These are phyloP conservation scores for Lizanozyma gosingica DNA, from an alignment of 1,139 yeast species.

Conservation along the genomic window DNA sequence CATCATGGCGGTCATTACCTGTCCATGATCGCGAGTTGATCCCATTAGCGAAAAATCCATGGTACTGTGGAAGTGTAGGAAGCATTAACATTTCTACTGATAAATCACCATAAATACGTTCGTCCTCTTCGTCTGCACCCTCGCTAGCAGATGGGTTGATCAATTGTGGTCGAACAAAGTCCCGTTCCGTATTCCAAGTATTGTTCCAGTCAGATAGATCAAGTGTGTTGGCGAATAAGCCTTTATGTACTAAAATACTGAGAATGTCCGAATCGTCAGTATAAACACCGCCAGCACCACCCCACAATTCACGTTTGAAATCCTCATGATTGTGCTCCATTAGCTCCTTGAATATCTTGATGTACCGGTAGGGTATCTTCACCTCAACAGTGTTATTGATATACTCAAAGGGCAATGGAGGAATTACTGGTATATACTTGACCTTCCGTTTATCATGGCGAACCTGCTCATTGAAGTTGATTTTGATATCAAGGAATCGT, in stretches of 20 bases:
- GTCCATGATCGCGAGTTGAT: constrained; percentile 71
- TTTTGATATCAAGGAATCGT: constrained; percentile 16
- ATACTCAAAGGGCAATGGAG: constrained; percentile 42
- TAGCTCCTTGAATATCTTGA: constrained; percentile 18
- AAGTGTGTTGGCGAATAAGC: constrained; percentile 35
- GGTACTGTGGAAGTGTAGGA: constrained; percentile 56
- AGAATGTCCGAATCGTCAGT: constrained; percentile 90
- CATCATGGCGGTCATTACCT: constrained; percentile 46
- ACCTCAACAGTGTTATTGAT: constrained; percentile 57
- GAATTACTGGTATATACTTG: constrained; percentile 32
- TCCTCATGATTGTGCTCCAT: constrained; percentile 26
- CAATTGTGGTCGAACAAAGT: constrained; percentile 17
- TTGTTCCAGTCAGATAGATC: constrained; percentile 29
- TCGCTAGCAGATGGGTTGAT: background rate
- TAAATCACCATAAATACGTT: constrained; percentile 36
- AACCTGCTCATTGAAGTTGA: constrained; percentile 6
- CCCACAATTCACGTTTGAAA: constrained; percentile 67
- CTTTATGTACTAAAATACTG: constrained; percentile 65
- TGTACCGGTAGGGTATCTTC: constrained; percentile 45
- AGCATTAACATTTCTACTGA: constrained; percentile 62
- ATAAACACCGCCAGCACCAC: constrained; percentile 68
- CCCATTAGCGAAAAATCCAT: constrained; percentile 58
- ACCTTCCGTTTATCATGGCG: constrained; percentile 2
- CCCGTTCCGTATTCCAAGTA: constrained; percentile 18
- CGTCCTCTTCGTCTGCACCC: constrained; percentile 3